Percentiles rank a stretch among this genome's conserved stretches.
Conservation (phyloP, 2,329 filamentous ascomycete genomes). For the Juglanconis oblonga region DNA sequence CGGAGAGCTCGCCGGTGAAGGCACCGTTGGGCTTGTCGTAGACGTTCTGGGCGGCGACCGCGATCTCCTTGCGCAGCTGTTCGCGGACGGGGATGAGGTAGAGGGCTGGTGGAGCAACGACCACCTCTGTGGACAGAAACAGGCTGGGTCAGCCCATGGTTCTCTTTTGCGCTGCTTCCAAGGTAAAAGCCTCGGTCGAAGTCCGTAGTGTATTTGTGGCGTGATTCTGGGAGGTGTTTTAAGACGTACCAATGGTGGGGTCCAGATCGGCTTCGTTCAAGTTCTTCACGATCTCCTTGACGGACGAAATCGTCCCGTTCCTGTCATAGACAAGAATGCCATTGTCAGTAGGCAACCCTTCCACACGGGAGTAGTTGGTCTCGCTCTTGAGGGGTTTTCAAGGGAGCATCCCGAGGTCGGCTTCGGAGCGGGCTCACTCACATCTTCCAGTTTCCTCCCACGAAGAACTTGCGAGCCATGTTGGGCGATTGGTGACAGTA, state of each 20-base stretch:
- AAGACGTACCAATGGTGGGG: conserved; percentile 65
- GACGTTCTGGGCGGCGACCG: conserved; percentile 94
- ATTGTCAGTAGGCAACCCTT: conserved; percentile 18
- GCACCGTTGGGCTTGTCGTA: conserved; percentile 96
- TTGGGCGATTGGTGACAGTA: conserved; percentile 39
- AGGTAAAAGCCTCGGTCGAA: not conserved
- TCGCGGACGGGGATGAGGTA: conserved; percentile 88
- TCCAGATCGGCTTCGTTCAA: conserved; percentile 84
- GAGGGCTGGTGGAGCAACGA: conserved; percentile 84
- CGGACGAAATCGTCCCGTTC: conserved; percentile 89
- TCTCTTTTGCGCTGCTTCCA: not conserved
- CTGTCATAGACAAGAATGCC: conserved; percentile 43
- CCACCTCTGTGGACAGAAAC: conserved; percentile 66
- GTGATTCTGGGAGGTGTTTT: not conserved
- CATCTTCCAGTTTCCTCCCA: conserved; percentile 99
- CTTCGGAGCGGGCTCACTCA: conserved; percentile 44
- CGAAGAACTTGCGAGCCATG: conserved; percentile 96
- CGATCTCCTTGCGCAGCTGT: conserved; percentile 70
- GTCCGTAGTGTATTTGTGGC: not conserved
- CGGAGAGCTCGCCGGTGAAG: conserved; percentile 95
- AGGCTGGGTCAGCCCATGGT: not conserved
- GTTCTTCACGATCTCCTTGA: conserved; percentile 86
- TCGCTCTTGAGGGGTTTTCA: conserved; percentile 26
- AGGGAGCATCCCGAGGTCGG: conserved; percentile 22
- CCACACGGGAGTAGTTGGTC: conserved; percentile 5